These are phyloP conservation scores for Candida sakaeoensis DNA, from an alignment of 805 yeast genomes.

Conservation along the genomic window DNA sequence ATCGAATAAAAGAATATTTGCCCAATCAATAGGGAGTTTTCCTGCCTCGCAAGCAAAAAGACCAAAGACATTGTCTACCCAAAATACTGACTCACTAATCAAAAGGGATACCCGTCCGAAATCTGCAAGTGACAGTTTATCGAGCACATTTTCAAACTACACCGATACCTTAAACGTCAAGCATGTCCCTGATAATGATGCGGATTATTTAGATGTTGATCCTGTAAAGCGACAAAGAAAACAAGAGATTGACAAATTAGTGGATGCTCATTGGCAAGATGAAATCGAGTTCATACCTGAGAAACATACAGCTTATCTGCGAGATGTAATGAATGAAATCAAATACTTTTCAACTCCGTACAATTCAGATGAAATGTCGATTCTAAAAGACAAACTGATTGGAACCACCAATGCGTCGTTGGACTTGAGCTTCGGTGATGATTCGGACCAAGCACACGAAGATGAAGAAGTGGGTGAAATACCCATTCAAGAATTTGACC, in stretches of 20 bases:
- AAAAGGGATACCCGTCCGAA: constrained; percentile 5
- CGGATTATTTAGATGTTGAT: constrained; percentile 19
- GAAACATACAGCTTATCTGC: constrained; percentile 6
- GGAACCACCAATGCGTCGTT: constrained; percentile 6
- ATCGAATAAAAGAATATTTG: constrained; percentile 3
- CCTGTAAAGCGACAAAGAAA: constrained; percentile 22
- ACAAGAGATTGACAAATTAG: constrained; percentile 2
- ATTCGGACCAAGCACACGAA: constrained; percentile 10
- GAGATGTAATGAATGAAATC: constrained; percentile 27
- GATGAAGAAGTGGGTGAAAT: constrained; percentile 7
- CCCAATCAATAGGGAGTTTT: constrained; percentile 12
- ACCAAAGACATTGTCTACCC: neutral
- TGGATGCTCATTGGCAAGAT: constrained; percentile 6
- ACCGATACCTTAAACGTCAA: constrained; percentile 21
- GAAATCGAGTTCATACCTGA: constrained; percentile 8
- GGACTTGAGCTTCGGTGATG: constrained; percentile 9
- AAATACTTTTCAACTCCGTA: constrained; percentile 23
- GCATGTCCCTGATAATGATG: constrained; percentile 10
- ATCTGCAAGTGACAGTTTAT: constrained; percentile 7
- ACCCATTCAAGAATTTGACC: neutral
- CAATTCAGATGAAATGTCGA: constrained; percentile 14
- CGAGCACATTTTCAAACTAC: constrained; percentile 14
- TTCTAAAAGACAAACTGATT: constrained; percentile 9
- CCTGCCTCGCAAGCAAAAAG: constrained; percentile 4
- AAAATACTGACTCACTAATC: constrained; percentile 10